Evolutionary conservation across 805 yeast genomes (phyloP).

Genomic region (Brettanomyces custersianus): DNA sequence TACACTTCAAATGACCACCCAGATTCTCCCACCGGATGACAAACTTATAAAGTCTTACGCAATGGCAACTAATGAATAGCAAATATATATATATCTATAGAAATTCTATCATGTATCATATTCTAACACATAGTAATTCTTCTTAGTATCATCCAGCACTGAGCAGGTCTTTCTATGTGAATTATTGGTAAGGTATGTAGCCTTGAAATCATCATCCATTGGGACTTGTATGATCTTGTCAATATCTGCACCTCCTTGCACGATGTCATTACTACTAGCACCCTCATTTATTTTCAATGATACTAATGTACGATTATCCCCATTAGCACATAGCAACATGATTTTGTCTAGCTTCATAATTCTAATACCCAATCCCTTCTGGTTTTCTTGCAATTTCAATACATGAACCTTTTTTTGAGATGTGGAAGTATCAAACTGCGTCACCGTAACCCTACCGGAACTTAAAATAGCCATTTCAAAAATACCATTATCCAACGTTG

Average conservation of each 20-base stretch:
- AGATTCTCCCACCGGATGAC: constrained; percentile 8
- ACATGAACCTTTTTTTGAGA: too few species aligned
- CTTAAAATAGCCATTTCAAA: too few species aligned
- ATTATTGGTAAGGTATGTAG: constrained; percentile 27
- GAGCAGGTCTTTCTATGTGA: constrained; percentile 26
- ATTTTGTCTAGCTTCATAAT: too few species aligned
- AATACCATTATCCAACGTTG: too few species aligned
- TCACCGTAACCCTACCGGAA: too few species aligned
- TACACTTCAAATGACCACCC: constrained; percentile 4
- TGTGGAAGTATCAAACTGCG: too few species aligned
- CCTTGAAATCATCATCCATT: constrained; percentile 13
- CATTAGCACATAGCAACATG: too few species aligned
- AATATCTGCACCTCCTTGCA: background rate
- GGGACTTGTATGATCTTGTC: constrained; percentile 3
- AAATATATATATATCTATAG: background rate
- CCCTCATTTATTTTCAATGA: too few species aligned
- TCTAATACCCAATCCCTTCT: too few species aligned
- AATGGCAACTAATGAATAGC: background rate
- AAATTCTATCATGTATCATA: constrained; percentile 3
- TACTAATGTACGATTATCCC: too few species aligned
- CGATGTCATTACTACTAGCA: background rate
- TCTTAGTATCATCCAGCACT: constrained; percentile 31
- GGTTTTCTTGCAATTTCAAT: too few species aligned
- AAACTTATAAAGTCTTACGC: constrained; percentile 7
- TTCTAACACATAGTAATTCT: constrained; percentile 30